Base-by-base conservation (phyloP, 495 filamentous ascomycete species). In the Talaromyces borbonicus region DNA sequence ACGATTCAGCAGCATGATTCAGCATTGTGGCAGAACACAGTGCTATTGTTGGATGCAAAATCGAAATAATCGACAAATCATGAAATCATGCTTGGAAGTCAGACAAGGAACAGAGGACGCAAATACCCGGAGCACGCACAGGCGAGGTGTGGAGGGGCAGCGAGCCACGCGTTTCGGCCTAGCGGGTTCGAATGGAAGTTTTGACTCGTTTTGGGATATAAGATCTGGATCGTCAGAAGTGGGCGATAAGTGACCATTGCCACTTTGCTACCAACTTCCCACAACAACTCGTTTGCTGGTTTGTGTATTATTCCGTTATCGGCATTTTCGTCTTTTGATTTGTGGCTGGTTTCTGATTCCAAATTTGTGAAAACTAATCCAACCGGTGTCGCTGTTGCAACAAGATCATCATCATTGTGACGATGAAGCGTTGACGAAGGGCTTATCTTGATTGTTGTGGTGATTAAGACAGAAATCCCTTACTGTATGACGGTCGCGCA, bases 151-250 rank as follows among this genome's bases (percentile, higher is more conserved):
- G 52, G 50, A 48, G 47, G 49, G 26, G 24, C 30, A 24, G 12
- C 22, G 5, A 9, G 22, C 39, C 9, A 47, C 32, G 7, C 31
- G 32, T 25, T 35, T 37, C 22, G 41, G 38, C 38, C 22, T 19
- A 41, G 49, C 29, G 25, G 49, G 18, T 26, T 25, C 22, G 50
- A 50, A 54, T 53, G 57, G 57, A 57, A 29, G 48, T 60, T 60
- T 57, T 60, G 52, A 57, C 57, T 49, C 37, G 43, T 56, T 60
- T 60, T 51, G 57, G 56, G 55, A 54, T 53, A 36, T 43, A 48
- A 27, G 24, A 38, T 40, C 31, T 48, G 46, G 38, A 40, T 39
- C 32, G 31, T 46, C 46, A 35, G n/a, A 48, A 48, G 41, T 19
- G 41, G 22, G 22, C 23, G 39, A 42, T 27, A 38, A 11, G 16